Evolutionary conservation across 345 rosid species (phyloP), one percentile per base, ranked within the genome.

Genomic region (Ailanthus altissimus): DNA sequence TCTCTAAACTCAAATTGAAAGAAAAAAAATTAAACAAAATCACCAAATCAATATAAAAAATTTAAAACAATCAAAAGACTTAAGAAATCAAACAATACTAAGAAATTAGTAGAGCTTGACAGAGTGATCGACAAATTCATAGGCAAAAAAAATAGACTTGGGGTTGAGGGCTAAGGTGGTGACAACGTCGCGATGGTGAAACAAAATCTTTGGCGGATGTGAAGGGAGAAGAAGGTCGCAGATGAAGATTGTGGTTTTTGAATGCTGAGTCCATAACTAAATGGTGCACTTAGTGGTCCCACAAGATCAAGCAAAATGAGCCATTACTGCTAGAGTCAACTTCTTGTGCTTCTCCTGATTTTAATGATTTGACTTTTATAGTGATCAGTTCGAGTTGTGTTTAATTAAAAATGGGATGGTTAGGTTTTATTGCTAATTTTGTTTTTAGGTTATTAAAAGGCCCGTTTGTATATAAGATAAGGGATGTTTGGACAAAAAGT

Each of bases 71-170:
- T 1, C 0, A 50, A 13, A 47, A 11, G 5, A 25, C 4, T 9
- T 9, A 16, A 4, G 11, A 0, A 23, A 32, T 54, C 40, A 73
- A 75, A 60, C 0, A 51, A 50, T 84, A 93, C 98, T 83, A n/a
- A 97, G 98, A 70, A 96, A 93, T 78, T 86, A 92, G 90, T 91
- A 96, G 88, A 93, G 97, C 89, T 96, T 96, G 64, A 96, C 98
- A 51, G 98, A 93, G 83, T 88, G 97, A 79, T 93, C 99, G 43
- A 93, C 83, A 47, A 98, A 93, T 60, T 94, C 98, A 10, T 98
- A 93, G 45, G 99, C 97, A 67, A 96, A 95, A 87, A 93, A 90
- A 64, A 97, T 85, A 70, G 97, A 92, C 75, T 96, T 93, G 60
- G 90, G 90, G 84, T 95, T 93, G 38, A 96, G 90, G 25, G 97